Evolutionary conservation across 768 basidiomycete species (phyloP), one percentile per base, ranked within the genome.

Genomic region (Leccinellum luteum): DNA sequence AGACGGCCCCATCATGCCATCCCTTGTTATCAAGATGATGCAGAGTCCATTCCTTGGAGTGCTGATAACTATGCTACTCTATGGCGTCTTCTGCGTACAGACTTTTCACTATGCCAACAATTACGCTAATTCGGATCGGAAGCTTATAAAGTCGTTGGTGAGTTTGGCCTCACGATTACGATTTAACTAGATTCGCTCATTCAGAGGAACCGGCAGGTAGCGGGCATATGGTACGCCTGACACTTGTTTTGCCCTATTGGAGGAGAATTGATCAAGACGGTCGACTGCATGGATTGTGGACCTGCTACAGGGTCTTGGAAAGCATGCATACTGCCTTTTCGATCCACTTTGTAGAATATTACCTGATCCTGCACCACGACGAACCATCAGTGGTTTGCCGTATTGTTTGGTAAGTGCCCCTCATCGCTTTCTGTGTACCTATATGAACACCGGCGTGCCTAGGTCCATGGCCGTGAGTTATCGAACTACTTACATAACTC

Each of bases 11-110:
- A 27, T 31, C 21, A 64, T 64, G 63, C 0, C 62, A 8, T 25
- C 62, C 25, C 0, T 21, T 25, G 19, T 60, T 17, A 23, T 53
- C 32, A 17, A 34, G n/a, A 38, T 55, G 13, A 64, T 60, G 56
- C 63, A 61, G 44, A 54, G 63, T 3, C 60, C 60, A 15, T 32
- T 65, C 4, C 51, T 51, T 15, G 64, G 64, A 28, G 55, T 60
- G 1, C 54, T 65, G 1, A 49, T 52, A 3, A 58, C 57, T 3
- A 52, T 59, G 51, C 9, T 54, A 14, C 51, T 63, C 6, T 63
- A 63, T 7, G 56, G 64, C 6, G 51, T 64, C 14, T 51, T 65
- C 31, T 65, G 64, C 53, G 48, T 62, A 56, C 64, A 65, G 32
- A 57, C 52, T 4, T 65, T 65, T 38, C 50, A 43, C 32, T 65